Base-by-base conservation (phyloP, 768 basidiomycete genomes). In the Xanthoconium purpureum region DNA sequence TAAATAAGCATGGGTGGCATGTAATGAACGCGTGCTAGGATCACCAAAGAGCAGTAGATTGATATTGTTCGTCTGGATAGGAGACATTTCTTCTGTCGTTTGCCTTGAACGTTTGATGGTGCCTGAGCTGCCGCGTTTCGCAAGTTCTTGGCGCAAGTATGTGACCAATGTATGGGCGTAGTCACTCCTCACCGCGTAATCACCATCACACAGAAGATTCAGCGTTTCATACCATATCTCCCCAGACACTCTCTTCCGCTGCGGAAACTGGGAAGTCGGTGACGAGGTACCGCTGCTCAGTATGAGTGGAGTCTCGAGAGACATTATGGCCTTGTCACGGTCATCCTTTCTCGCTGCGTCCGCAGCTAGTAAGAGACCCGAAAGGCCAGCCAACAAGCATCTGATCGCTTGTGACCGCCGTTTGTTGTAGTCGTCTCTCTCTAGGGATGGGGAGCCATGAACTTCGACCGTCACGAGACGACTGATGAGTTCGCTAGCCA, bases 201-300 rank as follows among this genome's bases (percentile, higher is more conserved):
- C 86, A 13, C 74, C 70, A 66, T 96, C 92, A 67, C 92, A 95
- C 5, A 96, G 72, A 29, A 97, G 77, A 47, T 87, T 88, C 43
- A 96, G 71, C 2, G 91, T 94, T 58, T 96, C 94, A 67, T 94
- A 91, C 93, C 93, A 96, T 35, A 88, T 82, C 66, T 94, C 92
- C 30, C 89, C 87, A 4, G 87, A 78, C 33, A 97, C 81, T 58
- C 79, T 79, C 11, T 84, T 85, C 55, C 90, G 76, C 50, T 84
- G 78, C n/a, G 83, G 77, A 28, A 73, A 66, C 24, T 76, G 77
- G 46, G 63, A 60, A 47, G 57, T 62, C 14, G 73, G 63, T 0
- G 64, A 59, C 3, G 52, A 64, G 12, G 68, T 59, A 38, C 36
- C 71, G 69, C 57, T 73, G 62, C 52, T 68, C 60, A 58, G 69